Evolutionary conservation across 306 rosid genomes (phyloP), one percentile per base, ranked within the genome.

Genomic region (Notholithocarpus densiflorus): DNA sequence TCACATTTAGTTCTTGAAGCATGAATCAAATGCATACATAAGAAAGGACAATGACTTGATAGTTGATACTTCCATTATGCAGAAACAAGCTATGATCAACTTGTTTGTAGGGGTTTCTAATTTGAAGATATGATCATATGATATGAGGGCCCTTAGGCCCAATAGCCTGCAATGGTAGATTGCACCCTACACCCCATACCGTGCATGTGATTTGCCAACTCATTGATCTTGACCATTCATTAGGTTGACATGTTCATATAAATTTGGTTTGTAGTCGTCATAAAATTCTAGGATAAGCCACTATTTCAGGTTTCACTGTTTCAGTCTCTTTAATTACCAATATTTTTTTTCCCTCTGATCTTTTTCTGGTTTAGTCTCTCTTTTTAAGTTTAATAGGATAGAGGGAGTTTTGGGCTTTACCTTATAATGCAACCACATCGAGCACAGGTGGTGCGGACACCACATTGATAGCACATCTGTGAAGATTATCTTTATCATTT

Each of bases 161-260:
- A 32, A 8, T 34, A 31, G 9, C 17, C 52, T 21, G 37, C 52
- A 18, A 34, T n/a, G 14, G 40, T 19, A 23, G 27, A 29, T 75
- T 81, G 79, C 68, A 66, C 75, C 48, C 34, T 23, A 68, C 73
- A 40, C 31, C 69, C 73, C 70, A 81, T 80, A 69, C 78, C 56
- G 75, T 82, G 84, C 88, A 88, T 81, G 89, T 83, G 86, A 79
- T 76, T 52, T 78, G 83, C 84, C 85, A 84, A 82, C 86, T 76
- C 84, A 80, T 68, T 84, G 90, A 87, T 80, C 74, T 77, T 76
- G 88, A 87, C 90, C 75, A 74, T 77, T 85, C 93, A 75, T 66
- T 45, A 9, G 79, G 14, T 61, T 73, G 78, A 26, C 64, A 75
- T 75, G 66, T 43, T 75, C 80, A 27, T 75, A 61, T 60, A 71